Percentiles rank a stretch among this genome's conserved stretches.
Conservation (phyloP, 225 moss, liverwort and hornwort genomes). For the Marchantia polymorpha region DNA sequence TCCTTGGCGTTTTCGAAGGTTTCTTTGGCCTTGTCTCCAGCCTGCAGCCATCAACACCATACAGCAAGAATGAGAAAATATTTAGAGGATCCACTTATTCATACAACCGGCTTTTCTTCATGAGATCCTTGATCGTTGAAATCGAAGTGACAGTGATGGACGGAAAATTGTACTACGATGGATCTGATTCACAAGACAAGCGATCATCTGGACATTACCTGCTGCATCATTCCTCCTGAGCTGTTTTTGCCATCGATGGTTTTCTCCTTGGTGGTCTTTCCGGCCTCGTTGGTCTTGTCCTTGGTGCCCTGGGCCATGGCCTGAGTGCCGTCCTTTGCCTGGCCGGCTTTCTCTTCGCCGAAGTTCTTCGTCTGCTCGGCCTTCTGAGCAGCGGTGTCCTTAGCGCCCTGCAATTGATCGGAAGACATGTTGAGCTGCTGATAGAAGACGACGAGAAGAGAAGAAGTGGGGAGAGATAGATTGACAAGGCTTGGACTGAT, state of each 20-base stretch:
- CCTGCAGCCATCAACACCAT: neutral
- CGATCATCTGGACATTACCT: constrained; percentile 24
- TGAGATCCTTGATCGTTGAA: too few species aligned
- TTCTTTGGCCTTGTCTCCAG: neutral
- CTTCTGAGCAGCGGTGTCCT: constrained; percentile 36
- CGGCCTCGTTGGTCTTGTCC: too few species aligned
- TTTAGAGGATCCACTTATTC: too few species aligned
- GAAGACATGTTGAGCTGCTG: too few species aligned
- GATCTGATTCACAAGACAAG: neutral
- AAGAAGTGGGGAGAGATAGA: too few species aligned
- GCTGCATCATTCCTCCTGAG: constrained; percentile 24
- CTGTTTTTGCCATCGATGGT: constrained; percentile 39
- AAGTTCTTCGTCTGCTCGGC: constrained; percentile 30
- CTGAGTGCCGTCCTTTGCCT: constrained; percentile 37
- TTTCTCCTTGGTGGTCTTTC: constrained; percentile 23
- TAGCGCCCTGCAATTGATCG: constrained; percentile 22
- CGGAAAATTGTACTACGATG: neutral
- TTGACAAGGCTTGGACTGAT: too few species aligned
- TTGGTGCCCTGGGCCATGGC: constrained; percentile 23
- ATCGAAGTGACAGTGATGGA: too few species aligned
- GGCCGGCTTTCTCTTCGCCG: constrained; percentile 28
- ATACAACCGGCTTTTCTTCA: too few species aligned
- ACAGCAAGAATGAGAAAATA: too few species aligned
- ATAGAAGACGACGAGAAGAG: too few species aligned
- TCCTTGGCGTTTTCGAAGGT: neutral